Base-by-base conservation (phyloP, 2,329 filamentous ascomycete genomes). In the Colletotrichum spaethianum region DNA sequence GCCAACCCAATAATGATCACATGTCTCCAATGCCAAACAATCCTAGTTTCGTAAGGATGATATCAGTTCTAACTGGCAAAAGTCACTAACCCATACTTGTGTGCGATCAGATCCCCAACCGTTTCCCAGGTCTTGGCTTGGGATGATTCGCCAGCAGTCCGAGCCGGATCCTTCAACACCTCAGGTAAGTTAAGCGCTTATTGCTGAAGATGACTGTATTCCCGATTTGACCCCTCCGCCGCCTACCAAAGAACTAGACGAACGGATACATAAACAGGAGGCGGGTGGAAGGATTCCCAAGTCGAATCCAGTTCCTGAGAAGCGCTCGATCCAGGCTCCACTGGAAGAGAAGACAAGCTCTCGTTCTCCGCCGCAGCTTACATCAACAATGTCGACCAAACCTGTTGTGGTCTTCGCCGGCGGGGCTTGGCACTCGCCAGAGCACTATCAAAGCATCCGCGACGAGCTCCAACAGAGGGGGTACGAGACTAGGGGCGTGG, bases 341-440 rank as follows among this genome's bases (percentile, higher is more conserved):
- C 11, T 36, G 8, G n/a, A 5, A 5, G 8, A 2, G 38, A 7
- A 42, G 16, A 20, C 26, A 46, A 44, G 40, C 26, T 14, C 28
- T 33, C 50, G 26, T 20, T 28, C 12, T 2, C 16, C n/a, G 16
- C 38, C 56, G 28, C 20, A 64, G 46, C 36, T 56, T 66, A 65
- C 48, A 23, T 14, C 3, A 1, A 52, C 38, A 31, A 72, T 72
- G 69, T 36, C 68, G 3, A 40, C 28, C 38, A 70, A 72, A 31
- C 72, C 74, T n/a, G 65, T 77, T 23, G 78, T 84, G 20, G 76
- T 85, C 8, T 78, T 85, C 55, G 79, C 79, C 12, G 81, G 82
- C 0, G 84, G 83, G 11, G 83, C 82, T 9, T 85, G 82, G 82
- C 76, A 83, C 63, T 72, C 70, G 0, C 78, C 82, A 1, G 67